A percentile compares a stretch with the other conserved stretches of the same genome.
phyloP scores from a whole-genome alignment of 1,284 basidiomycete species.

The Ceratobasidium sp. region DNA sequence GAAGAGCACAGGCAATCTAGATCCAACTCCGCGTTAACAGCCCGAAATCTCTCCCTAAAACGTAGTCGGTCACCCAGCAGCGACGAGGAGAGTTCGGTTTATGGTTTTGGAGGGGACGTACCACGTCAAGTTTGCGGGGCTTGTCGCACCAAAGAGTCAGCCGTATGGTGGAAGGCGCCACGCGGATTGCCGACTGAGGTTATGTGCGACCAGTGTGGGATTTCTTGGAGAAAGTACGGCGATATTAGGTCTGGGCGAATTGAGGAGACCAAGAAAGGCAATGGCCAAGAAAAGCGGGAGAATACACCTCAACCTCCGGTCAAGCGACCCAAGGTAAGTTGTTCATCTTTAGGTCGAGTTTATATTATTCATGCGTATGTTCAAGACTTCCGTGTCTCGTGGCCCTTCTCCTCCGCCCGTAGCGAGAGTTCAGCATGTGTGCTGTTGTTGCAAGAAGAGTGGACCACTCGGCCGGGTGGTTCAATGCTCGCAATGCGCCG shows the following conservation, averaged over 20 bases:
- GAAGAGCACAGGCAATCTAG: conserved; percentile 44
- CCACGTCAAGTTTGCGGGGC: conserved; percentile 69
- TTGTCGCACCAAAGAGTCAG: conserved; percentile 78
- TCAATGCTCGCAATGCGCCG: conserved; percentile 80
- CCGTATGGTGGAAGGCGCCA: conserved; percentile 87
- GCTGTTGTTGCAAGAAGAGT: conserved; percentile 77
- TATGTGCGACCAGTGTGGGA: conserved; percentile 83
- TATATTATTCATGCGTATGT: not conserved
- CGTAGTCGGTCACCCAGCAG: conserved; percentile 57
- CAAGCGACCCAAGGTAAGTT: conserved; percentile 75
- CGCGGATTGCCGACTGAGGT: conserved; percentile 75
- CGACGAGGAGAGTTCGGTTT: conserved; percentile 80
- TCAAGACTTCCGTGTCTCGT: conserved; percentile 32
- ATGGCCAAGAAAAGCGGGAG: conserved; percentile 73
- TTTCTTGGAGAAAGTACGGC: conserved; percentile 88
- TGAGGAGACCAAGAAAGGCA: conserved; percentile 58
- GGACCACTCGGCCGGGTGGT: conserved; percentile 80
- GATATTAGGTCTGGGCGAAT: conserved; percentile 65
- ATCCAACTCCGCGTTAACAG: conserved; percentile 33
- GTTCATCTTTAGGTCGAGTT: not conserved
- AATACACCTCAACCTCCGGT: conserved; percentile 73
- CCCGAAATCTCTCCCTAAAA: conserved; percentile 49
- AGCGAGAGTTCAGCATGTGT: conserved; percentile 70
- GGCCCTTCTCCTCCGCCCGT: conserved; percentile 51
- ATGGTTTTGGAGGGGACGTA: conserved; percentile 48